A percentile compares a stretch with the other conserved stretches of the same genome.
Conservation (phyloP, 2,329 filamentous ascomycete genomes). For the Apiospora malaysiana region DNA sequence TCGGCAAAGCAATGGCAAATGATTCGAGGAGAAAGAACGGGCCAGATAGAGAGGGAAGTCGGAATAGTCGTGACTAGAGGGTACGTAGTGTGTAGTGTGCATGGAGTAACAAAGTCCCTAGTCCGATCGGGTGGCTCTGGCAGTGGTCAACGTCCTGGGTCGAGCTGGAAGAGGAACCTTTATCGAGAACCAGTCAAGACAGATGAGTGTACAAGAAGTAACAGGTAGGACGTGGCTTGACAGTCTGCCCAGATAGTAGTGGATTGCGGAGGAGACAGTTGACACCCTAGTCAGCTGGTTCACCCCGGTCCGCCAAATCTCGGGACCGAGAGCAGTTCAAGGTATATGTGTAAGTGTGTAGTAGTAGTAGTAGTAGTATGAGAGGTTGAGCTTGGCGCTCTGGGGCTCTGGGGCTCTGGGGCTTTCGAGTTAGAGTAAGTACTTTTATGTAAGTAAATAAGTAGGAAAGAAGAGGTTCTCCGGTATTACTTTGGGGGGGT, state of each 20-base stretch:
- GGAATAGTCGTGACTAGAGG: constrained; percentile 20
- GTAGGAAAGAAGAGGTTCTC: background rate
- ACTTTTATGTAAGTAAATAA: background rate
- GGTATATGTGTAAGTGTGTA: background rate
- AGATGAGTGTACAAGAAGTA: constrained; percentile 1
- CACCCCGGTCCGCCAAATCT: constrained; percentile 16
- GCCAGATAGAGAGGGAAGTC: constrained; percentile 22
- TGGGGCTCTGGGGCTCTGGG: too few species aligned
- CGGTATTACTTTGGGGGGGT: background rate
- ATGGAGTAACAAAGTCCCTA: constrained; percentile 6
- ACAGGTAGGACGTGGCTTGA: constrained; percentile 7
- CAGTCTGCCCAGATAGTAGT: constrained; percentile 18
- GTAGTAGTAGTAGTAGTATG: too few species aligned
- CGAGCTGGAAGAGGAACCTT: background rate
- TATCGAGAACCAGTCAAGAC: background rate
- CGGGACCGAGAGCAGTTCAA: constrained; percentile 18
- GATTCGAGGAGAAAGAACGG: constrained; percentile 26
- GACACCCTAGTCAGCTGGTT: constrained; percentile 5
- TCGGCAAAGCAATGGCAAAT: constrained; percentile 20
- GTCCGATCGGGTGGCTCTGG: constrained; percentile 5
- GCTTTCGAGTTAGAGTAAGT: background rate
- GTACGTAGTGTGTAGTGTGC: constrained; percentile 14
- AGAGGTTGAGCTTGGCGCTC: background rate
- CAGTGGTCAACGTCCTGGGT: background rate
- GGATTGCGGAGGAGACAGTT: constrained; percentile 18